A percentile compares a stretch with the other conserved stretches of the same genome.
Evolutionary conservation across 192 early-diverging fungal species (phyloP).

Genomic region (Coemansia sp.): DNA sequence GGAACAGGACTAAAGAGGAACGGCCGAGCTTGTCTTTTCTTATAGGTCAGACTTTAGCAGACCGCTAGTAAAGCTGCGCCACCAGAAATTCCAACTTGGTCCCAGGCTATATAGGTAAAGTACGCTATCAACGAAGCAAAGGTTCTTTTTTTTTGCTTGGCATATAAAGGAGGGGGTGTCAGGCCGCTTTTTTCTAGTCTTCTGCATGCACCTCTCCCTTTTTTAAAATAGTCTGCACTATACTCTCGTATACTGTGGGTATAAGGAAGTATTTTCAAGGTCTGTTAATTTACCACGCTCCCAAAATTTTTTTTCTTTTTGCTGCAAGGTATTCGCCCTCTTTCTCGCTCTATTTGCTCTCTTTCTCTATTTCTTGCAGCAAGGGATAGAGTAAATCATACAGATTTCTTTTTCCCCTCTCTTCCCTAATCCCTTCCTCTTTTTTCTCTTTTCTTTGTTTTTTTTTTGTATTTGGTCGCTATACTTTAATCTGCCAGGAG

Average conservation of each 20-base stretch:
- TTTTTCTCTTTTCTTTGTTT: constrained; percentile 14
- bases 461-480: neutral
- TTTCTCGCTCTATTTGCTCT: constrained; percentile 7
- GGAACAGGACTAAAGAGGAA: too few species aligned
- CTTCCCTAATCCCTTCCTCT: neutral
- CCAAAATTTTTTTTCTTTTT: constrained; percentile 5
- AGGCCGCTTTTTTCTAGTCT: neutral
- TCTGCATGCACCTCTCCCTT: constrained; percentile 9
- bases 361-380: constrained; percentile 14
- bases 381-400: constrained; percentile 12
- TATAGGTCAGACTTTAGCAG: too few species aligned
- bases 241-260: constrained; percentile 17
- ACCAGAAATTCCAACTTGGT: too few species aligned
- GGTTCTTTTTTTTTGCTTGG: too few species aligned
- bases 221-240: constrained; percentile 18
- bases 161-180: neutral
- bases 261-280: constrained; percentile 6
- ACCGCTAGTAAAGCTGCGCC: too few species aligned
- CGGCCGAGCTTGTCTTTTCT: too few species aligned
- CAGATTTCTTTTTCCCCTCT: neutral
- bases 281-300: constrained; percentile 16
- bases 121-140: too few species aligned
- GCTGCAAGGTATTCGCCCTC: neutral
- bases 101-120: too few species aligned
- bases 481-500: too few species aligned